Percentiles rank a stretch among this genome's conserved stretches.
Evolutionary conservation across 345 rosid genomes (phyloP).

Genomic region (Sonneratia alba): DNA sequence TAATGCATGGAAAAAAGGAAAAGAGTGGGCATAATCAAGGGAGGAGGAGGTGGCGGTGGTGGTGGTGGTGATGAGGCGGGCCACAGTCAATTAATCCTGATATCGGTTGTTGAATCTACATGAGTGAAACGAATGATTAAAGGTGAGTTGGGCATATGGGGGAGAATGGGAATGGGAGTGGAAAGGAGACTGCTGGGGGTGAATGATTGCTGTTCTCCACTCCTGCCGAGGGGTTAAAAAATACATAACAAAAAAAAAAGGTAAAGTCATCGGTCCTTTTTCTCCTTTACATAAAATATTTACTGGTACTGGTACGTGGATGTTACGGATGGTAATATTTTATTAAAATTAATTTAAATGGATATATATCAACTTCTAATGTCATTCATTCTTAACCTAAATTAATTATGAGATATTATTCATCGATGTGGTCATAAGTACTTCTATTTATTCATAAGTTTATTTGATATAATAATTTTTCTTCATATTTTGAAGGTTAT

Average conservation of each 20-base stretch:
- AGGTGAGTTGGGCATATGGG: constrained; percentile 5
- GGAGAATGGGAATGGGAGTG: constrained; percentile 8
- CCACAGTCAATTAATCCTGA: background rate
- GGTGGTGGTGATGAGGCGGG: background rate
- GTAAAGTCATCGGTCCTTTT: background rate
- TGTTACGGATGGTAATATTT: no score
- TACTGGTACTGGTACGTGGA: no score
- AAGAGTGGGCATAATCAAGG: background rate
- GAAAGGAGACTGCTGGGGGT: constrained; percentile 23
- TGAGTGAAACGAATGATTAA: constrained; percentile 23
- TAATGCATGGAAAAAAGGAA: background rate
- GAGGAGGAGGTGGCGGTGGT: constrained; percentile 8
- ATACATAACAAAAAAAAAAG: background rate
- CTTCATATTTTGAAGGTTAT: no score
- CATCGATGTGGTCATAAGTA: no score
- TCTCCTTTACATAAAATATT: no score
- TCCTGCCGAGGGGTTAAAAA: constrained; percentile 5
- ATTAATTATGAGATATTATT: no score
- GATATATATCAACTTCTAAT: no score
- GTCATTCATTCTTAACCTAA: no score
- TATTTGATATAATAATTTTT: no score
- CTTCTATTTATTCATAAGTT: no score
- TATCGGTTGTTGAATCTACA: constrained; percentile 7
- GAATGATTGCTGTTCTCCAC: constrained; percentile 79
- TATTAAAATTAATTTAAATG: no score